These are phyloP conservation scores for Aegilops longissima DNA, from an alignment of 176 grass and related monocot genomes.

Conservation along the genomic window DNA sequence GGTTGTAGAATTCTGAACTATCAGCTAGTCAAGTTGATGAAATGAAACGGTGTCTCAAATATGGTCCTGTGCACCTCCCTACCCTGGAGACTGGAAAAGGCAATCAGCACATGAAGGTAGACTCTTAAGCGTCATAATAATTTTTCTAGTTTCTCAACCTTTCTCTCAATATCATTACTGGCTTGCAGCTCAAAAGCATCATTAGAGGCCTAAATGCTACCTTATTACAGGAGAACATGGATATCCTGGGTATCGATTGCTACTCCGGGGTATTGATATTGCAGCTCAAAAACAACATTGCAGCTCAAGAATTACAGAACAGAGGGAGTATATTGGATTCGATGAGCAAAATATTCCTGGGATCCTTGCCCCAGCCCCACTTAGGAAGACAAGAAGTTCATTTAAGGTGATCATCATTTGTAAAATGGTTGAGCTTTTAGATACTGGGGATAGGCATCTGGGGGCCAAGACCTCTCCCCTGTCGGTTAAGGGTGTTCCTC, in stretches of 20 bases:
- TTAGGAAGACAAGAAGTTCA: slow-evolving; percentile 9
- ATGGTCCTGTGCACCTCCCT: background rate
- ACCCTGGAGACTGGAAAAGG: background rate
- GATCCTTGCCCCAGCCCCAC: slow-evolving; percentile 29
- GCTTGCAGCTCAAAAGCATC: too few species aligned
- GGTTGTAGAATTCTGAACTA: background rate
- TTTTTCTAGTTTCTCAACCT: too few species aligned
- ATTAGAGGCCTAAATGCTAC: slow-evolving; percentile 16
- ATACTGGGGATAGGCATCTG: slow-evolving; percentile 42
- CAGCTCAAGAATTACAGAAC: too few species aligned
- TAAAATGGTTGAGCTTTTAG: slow-evolving; percentile 31
- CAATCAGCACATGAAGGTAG: background rate
- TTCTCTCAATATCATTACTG: too few species aligned
- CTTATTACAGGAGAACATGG: background rate
- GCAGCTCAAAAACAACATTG: too few species aligned
- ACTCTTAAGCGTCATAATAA: background rate
- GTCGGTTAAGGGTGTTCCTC: slow-evolving; percentile 34
- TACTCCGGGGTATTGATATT: too few species aligned
- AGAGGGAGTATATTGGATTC: too few species aligned
- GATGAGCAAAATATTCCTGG: background rate
- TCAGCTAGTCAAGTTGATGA: background rate
- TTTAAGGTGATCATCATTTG: slow-evolving; percentile 36
- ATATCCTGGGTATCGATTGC: too few species aligned
- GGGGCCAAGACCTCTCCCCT: background rate
- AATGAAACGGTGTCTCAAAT: background rate